Evolutionary conservation across 225 moss, liverwort and hornwort genomes (phyloP).

Genomic region (Bryoerythrophyllum caledonicum): DNA sequence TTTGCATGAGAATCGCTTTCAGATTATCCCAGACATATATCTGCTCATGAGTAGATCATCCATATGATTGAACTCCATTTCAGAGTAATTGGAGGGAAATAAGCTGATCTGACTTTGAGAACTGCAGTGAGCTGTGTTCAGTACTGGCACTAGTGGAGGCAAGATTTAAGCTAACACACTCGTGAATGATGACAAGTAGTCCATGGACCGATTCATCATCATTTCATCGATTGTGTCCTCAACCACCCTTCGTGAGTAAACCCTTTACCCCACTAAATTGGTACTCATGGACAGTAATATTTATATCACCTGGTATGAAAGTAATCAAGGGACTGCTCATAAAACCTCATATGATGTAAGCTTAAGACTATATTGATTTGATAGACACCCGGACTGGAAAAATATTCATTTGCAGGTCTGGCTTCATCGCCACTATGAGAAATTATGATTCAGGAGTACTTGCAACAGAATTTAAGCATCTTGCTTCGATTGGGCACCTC

Average conservation of each 20-base stretch:
- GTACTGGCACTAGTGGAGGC: neutral
- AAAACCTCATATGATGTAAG: neutral
- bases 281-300: neutral
- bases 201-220: slow-evolving; percentile 6
- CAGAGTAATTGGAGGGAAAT: neutral
- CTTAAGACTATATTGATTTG: neutral
- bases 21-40: neutral
- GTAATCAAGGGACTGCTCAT: neutral
- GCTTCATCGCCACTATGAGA: neutral
- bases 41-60: neutral
- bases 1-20: neutral
- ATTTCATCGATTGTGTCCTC: neutral
- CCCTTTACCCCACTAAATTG: neutral
- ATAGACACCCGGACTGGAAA: neutral
- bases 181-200: neutral
- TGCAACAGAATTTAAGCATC: neutral
- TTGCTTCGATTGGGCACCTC: slow-evolving; percentile 49
- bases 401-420: neutral
- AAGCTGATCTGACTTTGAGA: neutral
- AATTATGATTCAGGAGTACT: neutral
- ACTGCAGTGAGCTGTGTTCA: neutral
- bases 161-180: neutral
- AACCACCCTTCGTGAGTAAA: neutral
- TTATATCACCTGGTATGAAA: neutral
- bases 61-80: neutral